Evolutionary conservation across 1,284 basidiomycete species (phyloP).

Genomic region (Tilletia walkeri): DNA sequence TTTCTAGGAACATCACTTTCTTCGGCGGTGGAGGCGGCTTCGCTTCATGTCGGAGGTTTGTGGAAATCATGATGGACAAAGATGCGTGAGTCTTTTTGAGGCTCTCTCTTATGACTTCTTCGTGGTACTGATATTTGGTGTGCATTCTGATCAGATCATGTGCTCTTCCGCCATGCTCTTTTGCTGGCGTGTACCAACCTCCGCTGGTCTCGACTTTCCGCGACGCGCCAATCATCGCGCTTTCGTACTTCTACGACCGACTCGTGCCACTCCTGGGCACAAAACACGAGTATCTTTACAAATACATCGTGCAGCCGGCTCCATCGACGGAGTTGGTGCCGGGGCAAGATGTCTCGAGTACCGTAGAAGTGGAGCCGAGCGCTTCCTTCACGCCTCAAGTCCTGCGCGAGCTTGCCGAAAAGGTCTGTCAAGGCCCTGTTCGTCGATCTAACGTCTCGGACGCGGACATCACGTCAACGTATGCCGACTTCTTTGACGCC

Average conservation of each 20-base stretch:
- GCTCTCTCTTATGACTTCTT: neutral
- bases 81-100: slow-evolving; percentile 69
- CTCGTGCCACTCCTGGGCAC: slow-evolving; percentile 66
- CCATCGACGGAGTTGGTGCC: slow-evolving; percentile 56
- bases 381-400: slow-evolving; percentile 47
- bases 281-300: neutral
- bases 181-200: slow-evolving; percentile 96
- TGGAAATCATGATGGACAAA: slow-evolving; percentile 92
- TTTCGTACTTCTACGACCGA: slow-evolving; percentile 95
- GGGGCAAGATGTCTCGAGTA: neutral
- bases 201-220: slow-evolving; percentile 83
- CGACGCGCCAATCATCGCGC: slow-evolving; percentile 52
- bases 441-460: slow-evolving; percentile 20
- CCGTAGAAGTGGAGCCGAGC: neutral
- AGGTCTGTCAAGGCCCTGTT: slow-evolving; percentile 34
- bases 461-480: slow-evolving; percentile 27
- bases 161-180: slow-evolving; percentile 78
- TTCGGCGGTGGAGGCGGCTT: slow-evolving; percentile 67
- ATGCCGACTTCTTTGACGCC: slow-evolving; percentile 62
- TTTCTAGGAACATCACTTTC: slow-evolving; percentile 37
- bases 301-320: slow-evolving; percentile 28
- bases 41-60: slow-evolving; percentile 77
- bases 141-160: slow-evolving; percentile 66
- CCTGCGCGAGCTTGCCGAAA: slow-evolving; percentile 38
- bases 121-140: slow-evolving; percentile 20